Evolutionary conservation across 2,329 filamentous ascomycete genomes (phyloP).

Genomic region (Sclerotinia spermophila): DNA sequence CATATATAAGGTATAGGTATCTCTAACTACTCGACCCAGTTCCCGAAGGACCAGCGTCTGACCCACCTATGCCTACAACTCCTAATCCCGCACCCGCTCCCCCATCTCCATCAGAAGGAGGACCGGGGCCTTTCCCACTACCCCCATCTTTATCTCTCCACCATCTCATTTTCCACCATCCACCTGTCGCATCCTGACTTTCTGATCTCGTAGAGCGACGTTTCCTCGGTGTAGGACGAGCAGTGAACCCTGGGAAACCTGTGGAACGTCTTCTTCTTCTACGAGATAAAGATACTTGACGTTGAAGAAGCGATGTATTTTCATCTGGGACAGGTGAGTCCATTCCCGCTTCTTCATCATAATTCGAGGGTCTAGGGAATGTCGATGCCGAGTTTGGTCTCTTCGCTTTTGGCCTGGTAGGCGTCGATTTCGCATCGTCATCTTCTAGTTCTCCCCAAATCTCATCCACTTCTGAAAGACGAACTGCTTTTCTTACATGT

Average conservation of each 20-base stretch:
- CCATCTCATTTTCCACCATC: constrained; percentile 55
- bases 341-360: constrained; percentile 9
- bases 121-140: constrained; percentile 25
- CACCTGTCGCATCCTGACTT: constrained; percentile 49
- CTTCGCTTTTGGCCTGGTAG: constrained; percentile 22
- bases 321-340: constrained; percentile 28
- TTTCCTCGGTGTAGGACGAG: constrained; percentile 39
- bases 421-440: constrained; percentile 45
- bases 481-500: constrained; percentile 32
- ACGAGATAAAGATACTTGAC: constrained; percentile 23
- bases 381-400: constrained; percentile 20
- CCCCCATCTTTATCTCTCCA: constrained; percentile 38
- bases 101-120: constrained; percentile 12
- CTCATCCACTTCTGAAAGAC: constrained; percentile 62
- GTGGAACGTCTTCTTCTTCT: constrained; percentile 55
- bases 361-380: constrained; percentile 5
- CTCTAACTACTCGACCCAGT: background rate
- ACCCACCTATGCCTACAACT: background rate
- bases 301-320: constrained; percentile 29
- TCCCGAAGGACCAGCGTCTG: background rate
- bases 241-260: constrained; percentile 59
- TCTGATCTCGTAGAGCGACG: constrained; percentile 35
- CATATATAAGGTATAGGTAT: background rate
- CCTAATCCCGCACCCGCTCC: background rate
- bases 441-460: constrained; percentile 90